Conservation (phyloP, 805 yeast genomes). For the Hanseniaspora occidentalis region DNA sequence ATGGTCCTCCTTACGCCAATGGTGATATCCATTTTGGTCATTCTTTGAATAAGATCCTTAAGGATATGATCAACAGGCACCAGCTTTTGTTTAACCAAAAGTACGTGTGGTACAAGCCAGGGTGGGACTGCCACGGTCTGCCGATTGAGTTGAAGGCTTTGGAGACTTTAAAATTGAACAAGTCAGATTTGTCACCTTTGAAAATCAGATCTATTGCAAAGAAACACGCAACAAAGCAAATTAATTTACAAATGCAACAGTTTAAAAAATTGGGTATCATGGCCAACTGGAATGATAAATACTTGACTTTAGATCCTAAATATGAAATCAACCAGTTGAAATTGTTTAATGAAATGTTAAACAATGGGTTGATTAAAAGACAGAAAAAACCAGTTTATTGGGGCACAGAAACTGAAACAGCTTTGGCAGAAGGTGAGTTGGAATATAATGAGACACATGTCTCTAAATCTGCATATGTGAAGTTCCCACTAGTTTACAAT, state of each 20-base stretch:
- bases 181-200: constrained; percentile 24
- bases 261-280: constrained; percentile 66
- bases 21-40: constrained; percentile 90
- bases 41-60: constrained; percentile 77
- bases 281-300: constrained; percentile 69
- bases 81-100: constrained; percentile 46
- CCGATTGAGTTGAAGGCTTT: constrained; percentile 90
- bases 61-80: constrained; percentile 72
- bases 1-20: constrained; percentile 98
- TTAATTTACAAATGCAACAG: constrained; percentile 46
- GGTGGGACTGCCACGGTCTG: constrained; percentile 98
- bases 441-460: constrained; percentile 67
- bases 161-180: constrained; percentile 28
- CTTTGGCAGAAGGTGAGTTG: constrained; percentile 91
- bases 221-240: constrained; percentile 51
- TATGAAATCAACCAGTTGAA: constrained; percentile 68
- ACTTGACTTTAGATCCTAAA: constrained; percentile 55
- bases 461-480: constrained; percentile 57
- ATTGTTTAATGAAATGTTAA: constrained; percentile 54
- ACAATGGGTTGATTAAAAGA: constrained; percentile 57
- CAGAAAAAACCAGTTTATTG: constrained; percentile 94
- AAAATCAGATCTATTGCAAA: constrained; percentile 57
- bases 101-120: constrained; percentile 66
- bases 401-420: constrained; percentile 91
- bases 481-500: constrained; percentile 40